phyloP scores from a whole-genome alignment of 1,284 basidiomycete species.

The Cutaneotrichosporon sp. region DNA sequence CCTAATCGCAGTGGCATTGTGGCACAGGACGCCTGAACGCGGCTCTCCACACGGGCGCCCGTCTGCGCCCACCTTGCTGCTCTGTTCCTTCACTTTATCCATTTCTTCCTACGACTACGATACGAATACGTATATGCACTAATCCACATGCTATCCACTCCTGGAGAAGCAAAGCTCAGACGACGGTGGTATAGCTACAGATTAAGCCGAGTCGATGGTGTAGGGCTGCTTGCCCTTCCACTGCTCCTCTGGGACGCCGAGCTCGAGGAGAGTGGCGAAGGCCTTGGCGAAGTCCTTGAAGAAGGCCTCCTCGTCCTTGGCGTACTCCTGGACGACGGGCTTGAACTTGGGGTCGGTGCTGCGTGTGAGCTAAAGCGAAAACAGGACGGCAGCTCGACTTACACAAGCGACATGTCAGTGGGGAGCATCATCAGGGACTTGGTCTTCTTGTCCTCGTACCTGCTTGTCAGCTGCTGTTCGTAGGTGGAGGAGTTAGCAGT shows the following conservation, averaged over 20 bases:
- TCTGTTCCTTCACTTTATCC: not conserved
- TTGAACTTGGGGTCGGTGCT: conserved; percentile 87
- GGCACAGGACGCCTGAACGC: too few relatives aligned
- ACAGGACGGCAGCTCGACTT: not conserved
- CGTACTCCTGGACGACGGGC: conserved; percentile 75
- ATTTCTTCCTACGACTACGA: conserved; percentile 7
- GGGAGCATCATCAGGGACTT: conserved; percentile 84
- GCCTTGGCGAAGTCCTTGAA: conserved; percentile 83
- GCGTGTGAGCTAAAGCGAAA: conserved; percentile 35
- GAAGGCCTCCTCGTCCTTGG: conserved; percentile 76
- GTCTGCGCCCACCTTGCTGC: not conserved
- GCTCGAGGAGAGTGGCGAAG: conserved; percentile 76
- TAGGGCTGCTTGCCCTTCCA: conserved; percentile 55
- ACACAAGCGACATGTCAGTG: conserved; percentile 61
- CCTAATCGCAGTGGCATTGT: not conserved
- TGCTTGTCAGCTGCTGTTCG: conserved; percentile 56
- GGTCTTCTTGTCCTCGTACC: conserved; percentile 85
- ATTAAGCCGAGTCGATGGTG: conserved; percentile 11
- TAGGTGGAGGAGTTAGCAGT: too few relatives aligned
- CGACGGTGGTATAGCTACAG: not conserved
- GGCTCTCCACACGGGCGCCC: too few relatives aligned
- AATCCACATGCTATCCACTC: conserved; percentile 1
- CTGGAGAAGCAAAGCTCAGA: not conserved
- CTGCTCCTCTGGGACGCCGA: conserved; percentile 80
- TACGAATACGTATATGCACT: not conserved